Evolutionary conservation across 257 asterid genomes (phyloP), one percentile per base, ranked within the genome.

Genomic region (Fraxinus cuspidata): DNA sequence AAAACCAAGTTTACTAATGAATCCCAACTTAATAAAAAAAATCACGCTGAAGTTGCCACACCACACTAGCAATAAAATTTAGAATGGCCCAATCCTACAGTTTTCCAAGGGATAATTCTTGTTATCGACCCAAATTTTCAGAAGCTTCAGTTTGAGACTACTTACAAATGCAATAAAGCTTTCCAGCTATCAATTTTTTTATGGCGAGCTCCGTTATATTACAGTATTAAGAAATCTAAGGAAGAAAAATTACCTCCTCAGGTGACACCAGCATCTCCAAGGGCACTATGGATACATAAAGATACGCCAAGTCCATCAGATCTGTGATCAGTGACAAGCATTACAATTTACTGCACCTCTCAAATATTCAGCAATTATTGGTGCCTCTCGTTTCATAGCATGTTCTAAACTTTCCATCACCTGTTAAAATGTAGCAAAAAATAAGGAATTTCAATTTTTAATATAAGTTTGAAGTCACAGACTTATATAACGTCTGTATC

Each of bases 371-470:
- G 98, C 98, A 82, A 94, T 87, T 72, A 94, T 92, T 13, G 96
- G 96, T 3, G 95, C 98, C 79, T 85, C 95, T 70, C 98, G 87
- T 83, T 90, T 92, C 96, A 90, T 88, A 31, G 98, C 98, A 79
- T 94, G 97, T 77, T 94, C 97, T 86, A 94, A 80, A 86, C 97
- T n/a, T n/a, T 92, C 98, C 98, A 94, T 89, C 75, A 94, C 98
- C 98, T 94, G 86, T 82, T 76, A 77, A 66, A 81, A 75, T 58
- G 67, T 67, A n/a, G 13, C 71, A 74, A 15, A 73, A 37, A 74
- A 40, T 10, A 34, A 56, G 53, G 15, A 34, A 70, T 7, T 15
- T 34, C 69, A 4, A 31, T 4, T 11, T 49, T 19, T 67, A 5
- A 56, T 13, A 19, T 13, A 64, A 27, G 31, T 16, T 19, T 47